These are phyloP conservation scores for Hymenoscyphus repandus DNA, from an alignment of 2,329 filamentous ascomycete species.

Conservation along the genomic window DNA sequence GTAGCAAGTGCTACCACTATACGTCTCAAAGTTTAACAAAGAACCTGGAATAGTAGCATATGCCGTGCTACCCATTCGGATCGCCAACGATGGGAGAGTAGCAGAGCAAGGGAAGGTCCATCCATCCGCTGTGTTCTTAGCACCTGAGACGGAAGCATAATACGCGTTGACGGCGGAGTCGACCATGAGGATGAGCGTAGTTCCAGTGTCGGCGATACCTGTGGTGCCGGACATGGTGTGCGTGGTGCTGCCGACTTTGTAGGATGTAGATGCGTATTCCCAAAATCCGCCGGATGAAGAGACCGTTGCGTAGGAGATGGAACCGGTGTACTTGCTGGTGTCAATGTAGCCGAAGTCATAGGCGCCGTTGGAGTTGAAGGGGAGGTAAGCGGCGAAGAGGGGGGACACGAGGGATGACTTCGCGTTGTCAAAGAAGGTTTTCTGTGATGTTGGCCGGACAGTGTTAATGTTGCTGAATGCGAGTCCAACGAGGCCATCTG, in stretches of 20 bases:
- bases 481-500: constrained; percentile 59
- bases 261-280: constrained; percentile 47
- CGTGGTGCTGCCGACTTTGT: constrained; percentile 40
- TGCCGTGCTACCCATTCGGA: constrained; percentile 29
- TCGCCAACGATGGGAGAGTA: constrained; percentile 31
- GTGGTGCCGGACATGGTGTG: constrained; percentile 36
- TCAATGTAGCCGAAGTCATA: constrained; percentile 55
- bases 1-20: constrained; percentile 28
- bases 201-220: constrained; percentile 37
- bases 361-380: constrained; percentile 39
- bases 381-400: constrained; percentile 51
- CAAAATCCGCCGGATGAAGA: constrained; percentile 45
- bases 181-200: constrained; percentile 36
- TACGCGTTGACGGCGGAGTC: constrained; percentile 32
- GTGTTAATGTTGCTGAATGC: constrained; percentile 35
- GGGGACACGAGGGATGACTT: constrained; percentile 29
- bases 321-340: constrained; percentile 44
- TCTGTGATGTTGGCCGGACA: constrained; percentile 23
- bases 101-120: constrained; percentile 34
- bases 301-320: constrained; percentile 44
- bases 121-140: constrained; percentile 27
- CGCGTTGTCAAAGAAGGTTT: constrained; percentile 32
- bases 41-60: constrained; percentile 32
- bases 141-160: constrained; percentile 32
- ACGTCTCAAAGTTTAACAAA: constrained; percentile 33